Percentiles rank a stretch among this genome's conserved stretches.
phyloP scores from a whole-genome alignment of 805 yeast genomes.

The Hanseniaspora thailandica region DNA sequence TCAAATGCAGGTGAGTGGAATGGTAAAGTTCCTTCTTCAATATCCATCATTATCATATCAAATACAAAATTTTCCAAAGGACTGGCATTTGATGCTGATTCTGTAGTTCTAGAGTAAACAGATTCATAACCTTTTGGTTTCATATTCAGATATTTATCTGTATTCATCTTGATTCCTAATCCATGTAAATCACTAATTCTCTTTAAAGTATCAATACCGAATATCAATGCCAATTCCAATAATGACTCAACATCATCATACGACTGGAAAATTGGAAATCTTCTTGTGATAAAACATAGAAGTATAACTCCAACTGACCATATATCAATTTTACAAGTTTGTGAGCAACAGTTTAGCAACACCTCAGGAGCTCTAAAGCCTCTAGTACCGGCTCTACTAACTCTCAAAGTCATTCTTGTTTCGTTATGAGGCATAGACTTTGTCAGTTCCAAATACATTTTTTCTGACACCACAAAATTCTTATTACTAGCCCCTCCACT shows the following conservation, averaged over 20 bases:
- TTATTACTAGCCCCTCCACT: neutral
- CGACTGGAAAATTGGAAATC: constrained; percentile 90
- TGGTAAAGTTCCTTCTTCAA: constrained; percentile 49
- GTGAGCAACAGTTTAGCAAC: constrained; percentile 71
- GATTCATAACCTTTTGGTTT: constrained; percentile 11
- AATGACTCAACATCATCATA: constrained; percentile 88
- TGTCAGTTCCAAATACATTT: constrained; percentile 26
- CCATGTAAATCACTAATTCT: constrained; percentile 80
- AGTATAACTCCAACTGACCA: constrained; percentile 92
- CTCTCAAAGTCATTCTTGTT: constrained; percentile 76
- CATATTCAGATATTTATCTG: constrained; percentile 9
- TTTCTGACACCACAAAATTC: constrained; percentile 17
- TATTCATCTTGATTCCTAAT: constrained; percentile 56
- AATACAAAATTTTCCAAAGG: constrained; percentile 28
- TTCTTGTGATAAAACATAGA: constrained; percentile 59
- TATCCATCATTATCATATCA: constrained; percentile 29
- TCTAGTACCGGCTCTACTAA: constrained; percentile 93
- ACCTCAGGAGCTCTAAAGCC: constrained; percentile 95
- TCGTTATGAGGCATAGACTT: constrained; percentile 81
- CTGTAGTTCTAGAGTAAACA: constrained; percentile 1
- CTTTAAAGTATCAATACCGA: constrained; percentile 62
- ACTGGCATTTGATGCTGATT: constrained; percentile 30
- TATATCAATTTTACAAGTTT: constrained; percentile 67
- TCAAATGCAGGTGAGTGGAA: constrained; percentile 62
- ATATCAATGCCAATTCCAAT: constrained; percentile 68